These are phyloP conservation scores for Potentilla sterilis DNA, from an alignment of 306 rosid genomes.

Conservation along the genomic window DNA sequence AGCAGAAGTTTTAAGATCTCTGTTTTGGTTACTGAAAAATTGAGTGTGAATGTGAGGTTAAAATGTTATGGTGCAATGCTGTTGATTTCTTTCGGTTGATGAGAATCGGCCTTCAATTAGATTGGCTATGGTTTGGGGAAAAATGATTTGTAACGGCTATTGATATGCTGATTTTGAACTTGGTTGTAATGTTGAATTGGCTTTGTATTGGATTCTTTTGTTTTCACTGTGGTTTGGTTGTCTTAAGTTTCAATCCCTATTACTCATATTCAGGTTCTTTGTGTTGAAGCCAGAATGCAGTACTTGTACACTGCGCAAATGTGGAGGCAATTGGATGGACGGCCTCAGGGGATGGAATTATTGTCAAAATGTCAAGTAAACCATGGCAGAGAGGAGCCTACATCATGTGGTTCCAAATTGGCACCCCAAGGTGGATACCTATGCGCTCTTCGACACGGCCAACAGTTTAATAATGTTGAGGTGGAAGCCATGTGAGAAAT, in stretches of 20 bases:
- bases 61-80: neutral
- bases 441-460: no score
- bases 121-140: neutral
- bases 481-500: no score
- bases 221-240: slow-evolving; percentile 25
- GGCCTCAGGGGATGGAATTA: slow-evolving; percentile 72
- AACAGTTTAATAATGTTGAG: no score
- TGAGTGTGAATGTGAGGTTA: neutral
- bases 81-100: neutral
- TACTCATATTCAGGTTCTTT: slow-evolving; percentile 99
- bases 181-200: neutral
- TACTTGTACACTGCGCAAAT: slow-evolving; percentile 66
- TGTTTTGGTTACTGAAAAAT: neutral
- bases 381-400: no score
- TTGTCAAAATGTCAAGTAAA: no score
- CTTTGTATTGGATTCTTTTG: neutral
- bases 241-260: slow-evolving; percentile 52
- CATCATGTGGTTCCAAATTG: no score
- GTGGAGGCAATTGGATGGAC: slow-evolving; percentile 79
- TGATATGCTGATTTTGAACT: neutral
- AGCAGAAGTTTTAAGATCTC: neutral
- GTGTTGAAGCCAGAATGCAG: slow-evolving; percentile 99
- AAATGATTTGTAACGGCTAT: no score
- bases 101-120: neutral
- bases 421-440: neutral